Percentiles rank a stretch among this genome's conserved stretches.
phyloP scores from a whole-genome alignment of 1,284 basidiomycete species.

The Sporisorium reilianum region DNA sequence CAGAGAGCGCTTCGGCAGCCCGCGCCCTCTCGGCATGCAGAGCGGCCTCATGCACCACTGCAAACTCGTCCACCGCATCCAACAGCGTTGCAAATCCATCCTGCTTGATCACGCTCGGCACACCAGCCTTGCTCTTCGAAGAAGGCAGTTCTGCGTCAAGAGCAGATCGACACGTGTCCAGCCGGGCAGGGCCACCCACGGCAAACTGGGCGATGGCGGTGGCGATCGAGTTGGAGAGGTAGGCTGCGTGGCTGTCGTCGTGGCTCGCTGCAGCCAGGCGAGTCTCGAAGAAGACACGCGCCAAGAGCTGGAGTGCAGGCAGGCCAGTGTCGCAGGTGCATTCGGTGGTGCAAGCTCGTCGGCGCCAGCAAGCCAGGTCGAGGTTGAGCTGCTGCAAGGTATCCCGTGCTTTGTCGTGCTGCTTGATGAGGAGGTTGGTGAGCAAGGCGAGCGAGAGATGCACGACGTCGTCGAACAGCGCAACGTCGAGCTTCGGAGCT shows the following conservation, averaged over 20 bases:
- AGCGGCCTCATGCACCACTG: conserved; percentile 34
- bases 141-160: conserved; percentile 17
- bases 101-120: background rate
- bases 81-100: conserved; percentile 29
- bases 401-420: conserved; percentile 34
- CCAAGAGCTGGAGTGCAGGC: conserved; percentile 22
- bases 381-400: conserved; percentile 20
- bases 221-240: conserved; percentile 51
- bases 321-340: conserved; percentile 23
- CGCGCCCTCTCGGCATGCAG: conserved; percentile 11
- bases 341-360: conserved; percentile 12
- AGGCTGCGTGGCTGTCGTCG: conserved; percentile 41
- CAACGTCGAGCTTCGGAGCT: conserved; percentile 7
- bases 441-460: conserved; percentile 49
- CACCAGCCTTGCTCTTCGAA: background rate
- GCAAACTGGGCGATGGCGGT: conserved; percentile 49
- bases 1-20: conserved; percentile 84
- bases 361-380: conserved; percentile 21
- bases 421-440: conserved; percentile 48
- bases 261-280: conserved; percentile 19
- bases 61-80: conserved; percentile 51
- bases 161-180: conserved; percentile 16
- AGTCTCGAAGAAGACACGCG: conserved; percentile 38
- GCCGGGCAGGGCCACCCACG: conserved; percentile 15
- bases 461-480: conserved; percentile 37